Evolutionary conservation across 108 stramenopile genomes (phyloP), one percentile per base, ranked within the genome.

Genomic region (Mediolabrus comicus): DNA sequence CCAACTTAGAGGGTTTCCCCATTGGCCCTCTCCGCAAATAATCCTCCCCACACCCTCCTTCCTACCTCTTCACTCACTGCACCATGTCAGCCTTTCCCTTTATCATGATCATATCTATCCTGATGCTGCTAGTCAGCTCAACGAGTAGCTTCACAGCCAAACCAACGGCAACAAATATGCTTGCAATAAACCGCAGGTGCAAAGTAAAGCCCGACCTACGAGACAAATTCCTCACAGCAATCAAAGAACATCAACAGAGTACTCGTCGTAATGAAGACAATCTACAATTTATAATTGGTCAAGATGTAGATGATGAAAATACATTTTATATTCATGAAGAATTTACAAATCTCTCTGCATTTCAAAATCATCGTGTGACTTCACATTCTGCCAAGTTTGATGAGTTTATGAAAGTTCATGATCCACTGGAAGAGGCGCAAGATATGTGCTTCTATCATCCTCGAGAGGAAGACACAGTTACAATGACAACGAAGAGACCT

Each of bases 241-340:
- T 85, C 29, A 46, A 72, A 53, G 60, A 74, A 14, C 65, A 85
- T 71, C 77, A 74, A 41, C 32, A 38, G 10, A 27, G 59, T 28
- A 76, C 84, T 8, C 64, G 72, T 13, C 16, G 22, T 32, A 34
- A 43, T 3, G 84, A 85, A 65, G 74, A 59, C 19, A 59, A 53
- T 26, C 72, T 85, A 5, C 84, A 82, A 39, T 85, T 75, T 66
- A 16, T 53, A 28, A 36, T 82, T 11, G 69, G 78, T 26, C 66
- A 85, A 69, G 74, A 75, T 65, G 32, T 24, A 2, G 54, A 65
- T 11, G 27, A 59, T 10, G 52, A 41, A 17, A 79, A 82, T 52
- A 57, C 59, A 11, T 83, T 83, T 54, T 72, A 83, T 60, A 67
- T 85, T 35, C 77, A 79, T 62, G 84, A 85, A 53, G 38, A 77